Percentiles rank a stretch among this genome's conserved stretches.
Evolutionary conservation across 371 early-diverging fungal genomes (phyloP).

Genomic region (Rhizomucor pusillus): DNA sequence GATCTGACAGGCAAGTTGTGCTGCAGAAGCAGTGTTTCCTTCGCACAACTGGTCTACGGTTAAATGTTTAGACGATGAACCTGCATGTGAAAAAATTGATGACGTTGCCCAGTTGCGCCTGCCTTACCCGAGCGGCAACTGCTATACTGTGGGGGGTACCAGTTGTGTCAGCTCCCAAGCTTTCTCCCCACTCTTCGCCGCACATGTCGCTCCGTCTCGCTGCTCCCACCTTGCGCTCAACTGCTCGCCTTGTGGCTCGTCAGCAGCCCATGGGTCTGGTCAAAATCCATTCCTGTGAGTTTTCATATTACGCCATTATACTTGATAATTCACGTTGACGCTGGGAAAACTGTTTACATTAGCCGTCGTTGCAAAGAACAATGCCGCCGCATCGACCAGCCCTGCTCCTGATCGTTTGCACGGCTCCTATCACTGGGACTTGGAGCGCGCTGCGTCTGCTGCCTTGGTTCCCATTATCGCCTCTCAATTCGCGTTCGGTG

Average conservation of each 20-base stretch:
- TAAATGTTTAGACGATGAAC: too few relatives aligned
- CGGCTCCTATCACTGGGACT: conserved; percentile 80
- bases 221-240: conserved; percentile 38
- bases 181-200: not conserved
- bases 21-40: too few relatives aligned
- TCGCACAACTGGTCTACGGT: too few relatives aligned
- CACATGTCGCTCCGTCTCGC: conserved; percentile 43
- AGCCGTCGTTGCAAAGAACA: conserved; percentile 26
- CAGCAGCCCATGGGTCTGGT: conserved; percentile 51
- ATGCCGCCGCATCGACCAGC: conserved; percentile 18
- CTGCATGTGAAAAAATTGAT: too few relatives aligned
- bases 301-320: too few relatives aligned
- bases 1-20: too few relatives aligned
- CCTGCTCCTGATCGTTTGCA: conserved; percentile 46
- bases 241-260: conserved; percentile 32
- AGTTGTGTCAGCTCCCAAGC: too few relatives aligned
- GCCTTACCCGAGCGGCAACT: too few relatives aligned
- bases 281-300: conserved; percentile 51
- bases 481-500: conserved; percentile 73
- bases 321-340: not conserved
- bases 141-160: too few relatives aligned
- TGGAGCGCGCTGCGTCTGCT: conserved; percentile 80
- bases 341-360: not conserved
- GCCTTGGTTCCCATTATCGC: conserved; percentile 78
- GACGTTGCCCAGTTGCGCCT: too few relatives aligned